Evolutionary conservation across 306 rosid genomes (phyloP).

Genomic region (Oemleria cerasiformis): DNA sequence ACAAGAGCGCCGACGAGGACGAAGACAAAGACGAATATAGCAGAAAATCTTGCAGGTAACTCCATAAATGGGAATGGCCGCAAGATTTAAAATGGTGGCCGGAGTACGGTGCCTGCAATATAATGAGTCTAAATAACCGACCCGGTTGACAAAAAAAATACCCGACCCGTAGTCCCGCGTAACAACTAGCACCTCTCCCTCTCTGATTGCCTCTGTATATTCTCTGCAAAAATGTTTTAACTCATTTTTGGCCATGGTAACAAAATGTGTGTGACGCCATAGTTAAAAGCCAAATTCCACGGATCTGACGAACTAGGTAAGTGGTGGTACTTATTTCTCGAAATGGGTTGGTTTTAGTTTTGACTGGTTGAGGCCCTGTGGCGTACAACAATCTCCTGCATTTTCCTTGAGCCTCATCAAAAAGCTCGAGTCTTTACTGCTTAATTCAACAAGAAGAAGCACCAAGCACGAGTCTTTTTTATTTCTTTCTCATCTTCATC

Average conservation of each 20-base stretch:
- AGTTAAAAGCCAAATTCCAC: neutral
- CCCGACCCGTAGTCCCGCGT: neutral
- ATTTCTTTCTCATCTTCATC: no score
- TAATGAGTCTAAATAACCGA: slow-evolving; percentile 27
- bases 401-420: neutral
- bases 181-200: no score
- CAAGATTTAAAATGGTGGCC: slow-evolving; percentile 31
- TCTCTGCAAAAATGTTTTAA: neutral
- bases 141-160: neutral
- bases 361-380: neutral
- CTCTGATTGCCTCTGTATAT: neutral
- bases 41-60: slow-evolving; percentile 40
- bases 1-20: slow-evolving; percentile 59
- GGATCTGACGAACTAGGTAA: slow-evolving; percentile 13
- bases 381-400: neutral
- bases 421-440: neutral
- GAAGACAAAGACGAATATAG: slow-evolving; percentile 26
- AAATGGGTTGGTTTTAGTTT: neutral
- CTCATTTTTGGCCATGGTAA: neutral
- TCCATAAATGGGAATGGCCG: slow-evolving; percentile 32
- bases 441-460: no score
- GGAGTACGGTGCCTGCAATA: neutral
- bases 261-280: neutral
- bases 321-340: slow-evolving; percentile 1
- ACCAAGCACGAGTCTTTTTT: no score